Evolutionary conservation across 345 rosid species (phyloP), one percentile per base, ranked within the genome.

Genomic region (Hevea brasiliensis): DNA sequence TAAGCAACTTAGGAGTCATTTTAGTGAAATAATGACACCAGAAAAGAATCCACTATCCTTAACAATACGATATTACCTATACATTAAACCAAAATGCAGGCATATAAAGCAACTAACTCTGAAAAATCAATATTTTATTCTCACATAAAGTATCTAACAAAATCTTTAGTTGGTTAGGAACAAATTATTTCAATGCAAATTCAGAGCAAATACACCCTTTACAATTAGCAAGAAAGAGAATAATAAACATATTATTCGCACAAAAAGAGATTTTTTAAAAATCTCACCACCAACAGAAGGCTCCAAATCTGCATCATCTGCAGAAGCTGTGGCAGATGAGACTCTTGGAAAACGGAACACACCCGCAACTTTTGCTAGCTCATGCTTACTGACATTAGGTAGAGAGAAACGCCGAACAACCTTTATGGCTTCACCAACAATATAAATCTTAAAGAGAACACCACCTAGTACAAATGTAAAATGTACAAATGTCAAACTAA

Each of bases 241-340:
- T n/a, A 24, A 54, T 42, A 18, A 15, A 37, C 37, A 32, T 32
- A n/a, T n/a, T n/a, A n/a, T n/a, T n/a, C n/a, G n/a, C n/a, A n/a
- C n/a, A n/a, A 12, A 11, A 24, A 27, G 29, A 11, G 27, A 8
- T 6, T 26, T 55, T 56, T 13, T 1, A 37, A 56, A 17, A 35
- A 60, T 32, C 89, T 81, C 61, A 93, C 98, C 96, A 70, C 90
- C 88, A 76, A 90, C 72, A 65, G 77, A 65, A 51, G 96, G 94
- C 73, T 94, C 97, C 74, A 94, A 83, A 69, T 89, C 92, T 40
- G 97, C 88, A 72, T 87, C 89, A 68, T 92, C 98, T 3, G 90
- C 97, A 56, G 96, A 86, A 80, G 96, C 96, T 3, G 93, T 78
- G 75, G 98, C 89, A 71, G 88, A 94, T 41, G 98, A 94, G 76